Conservation (phyloP, 257 asterid species). For the Ligustrum vulgare region DNA sequence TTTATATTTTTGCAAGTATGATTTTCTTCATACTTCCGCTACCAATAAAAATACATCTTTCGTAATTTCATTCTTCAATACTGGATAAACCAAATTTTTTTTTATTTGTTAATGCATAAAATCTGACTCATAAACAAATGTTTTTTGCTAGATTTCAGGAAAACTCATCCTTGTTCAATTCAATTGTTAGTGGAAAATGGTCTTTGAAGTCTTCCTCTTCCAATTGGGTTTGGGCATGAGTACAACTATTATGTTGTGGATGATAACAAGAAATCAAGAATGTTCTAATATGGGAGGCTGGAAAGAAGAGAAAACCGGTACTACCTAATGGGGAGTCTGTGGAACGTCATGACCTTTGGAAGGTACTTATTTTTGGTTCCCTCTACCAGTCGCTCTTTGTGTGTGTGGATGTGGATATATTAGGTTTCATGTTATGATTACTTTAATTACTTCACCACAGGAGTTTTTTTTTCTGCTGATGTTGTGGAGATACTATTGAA, state of each 20-base stretch:
- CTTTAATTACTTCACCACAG: not conserved
- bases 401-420: not conserved
- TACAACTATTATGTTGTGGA: conserved; percentile 92
- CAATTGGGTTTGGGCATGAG: conserved; percentile 56
- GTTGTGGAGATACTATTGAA: not conserved
- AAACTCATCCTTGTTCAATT: conserved; percentile 18
- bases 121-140: not conserved
- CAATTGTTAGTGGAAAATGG: conserved; percentile 47
- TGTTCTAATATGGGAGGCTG: conserved; percentile 75
- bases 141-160: conserved; percentile 23
- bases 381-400: not conserved
- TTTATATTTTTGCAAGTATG: not conserved
- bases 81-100: not conserved
- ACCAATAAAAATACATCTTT: not conserved
- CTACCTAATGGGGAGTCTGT: conserved; percentile 72
- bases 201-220: conserved; percentile 60
- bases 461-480: not conserved
- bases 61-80: not conserved
- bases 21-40: not conserved
- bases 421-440: not conserved
- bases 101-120: not conserved
- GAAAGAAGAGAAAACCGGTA: conserved; percentile 65
- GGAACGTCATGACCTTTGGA: conserved; percentile 93
- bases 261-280: conserved; percentile 66
- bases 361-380: conserved; percentile 48